Percentiles rank a stretch among this genome's conserved stretches.
These are phyloP conservation scores for Colletotrichum noveboracense DNA, from an alignment of 2,329 filamentous ascomycete genomes.

Conservation along the genomic window DNA sequence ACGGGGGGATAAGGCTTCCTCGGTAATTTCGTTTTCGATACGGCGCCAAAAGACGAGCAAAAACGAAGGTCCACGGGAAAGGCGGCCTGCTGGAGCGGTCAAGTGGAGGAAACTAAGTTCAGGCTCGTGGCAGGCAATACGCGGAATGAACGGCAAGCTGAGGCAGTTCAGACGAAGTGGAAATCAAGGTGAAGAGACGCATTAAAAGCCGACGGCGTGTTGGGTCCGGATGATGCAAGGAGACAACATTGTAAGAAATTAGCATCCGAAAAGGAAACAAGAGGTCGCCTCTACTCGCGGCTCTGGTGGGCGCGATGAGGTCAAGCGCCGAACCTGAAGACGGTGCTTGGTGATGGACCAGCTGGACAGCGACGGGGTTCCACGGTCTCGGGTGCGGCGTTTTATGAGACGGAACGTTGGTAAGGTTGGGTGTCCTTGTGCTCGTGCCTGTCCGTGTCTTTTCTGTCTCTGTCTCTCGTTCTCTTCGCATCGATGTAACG, in stretches of 20 bases:
- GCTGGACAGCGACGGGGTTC: background rate
- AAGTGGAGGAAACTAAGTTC: background rate
- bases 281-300: background rate
- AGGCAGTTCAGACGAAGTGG: background rate
- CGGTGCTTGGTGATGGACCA: background rate
- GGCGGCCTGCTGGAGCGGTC: background rate
- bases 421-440: background rate
- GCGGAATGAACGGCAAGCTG: background rate
- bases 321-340: background rate
- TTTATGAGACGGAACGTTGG: slow-evolving; percentile 1
- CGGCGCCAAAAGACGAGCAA: background rate
- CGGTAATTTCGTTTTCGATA: background rate
- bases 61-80: background rate
- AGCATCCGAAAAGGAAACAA: background rate
- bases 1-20: background rate
- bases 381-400: slow-evolving; percentile 10
- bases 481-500: background rate
- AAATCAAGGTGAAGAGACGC: background rate
- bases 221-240: background rate
- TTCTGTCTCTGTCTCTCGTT: background rate
- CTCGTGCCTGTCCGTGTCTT: background rate
- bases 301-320: background rate
- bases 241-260: background rate
- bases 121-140: background rate
- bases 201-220: background rate